A percentile compares a stretch with the other conserved stretches of the same genome.
Evolutionary conservation across 1,284 basidiomycete genomes (phyloP).

Genomic region (Naganishia sp.): DNA sequence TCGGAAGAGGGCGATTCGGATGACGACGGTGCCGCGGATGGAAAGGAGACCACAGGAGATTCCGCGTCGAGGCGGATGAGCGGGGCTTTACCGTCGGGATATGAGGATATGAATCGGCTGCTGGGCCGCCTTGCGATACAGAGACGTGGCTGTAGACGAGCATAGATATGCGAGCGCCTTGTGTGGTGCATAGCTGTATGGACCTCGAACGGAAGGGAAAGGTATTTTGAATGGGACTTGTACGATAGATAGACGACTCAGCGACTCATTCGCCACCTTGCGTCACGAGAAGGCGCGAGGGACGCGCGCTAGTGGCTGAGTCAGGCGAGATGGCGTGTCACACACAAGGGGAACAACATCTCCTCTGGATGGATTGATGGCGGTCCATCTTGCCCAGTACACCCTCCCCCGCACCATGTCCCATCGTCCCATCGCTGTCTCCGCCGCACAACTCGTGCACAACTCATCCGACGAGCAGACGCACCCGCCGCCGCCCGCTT

Average conservation of each 20-base stretch:
- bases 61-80: not conserved
- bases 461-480: slow-evolving; percentile 1
- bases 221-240: not conserved
- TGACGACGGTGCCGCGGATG: not conserved
- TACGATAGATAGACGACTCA: no score
- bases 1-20: not conserved
- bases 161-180: not conserved
- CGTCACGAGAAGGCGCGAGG: no score
- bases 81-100: not conserved
- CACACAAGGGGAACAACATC: not conserved
- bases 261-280: not conserved
- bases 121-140: slow-evolving; percentile 11
- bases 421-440: not conserved
- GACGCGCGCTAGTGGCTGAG: no score
- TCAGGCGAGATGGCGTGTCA: not conserved
- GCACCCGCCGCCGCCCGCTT: slow-evolving; percentile 12
- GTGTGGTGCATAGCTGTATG: no score
- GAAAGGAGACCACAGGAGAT: not conserved
- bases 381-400: not conserved
- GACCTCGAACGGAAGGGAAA: no score
- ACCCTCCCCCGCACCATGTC: not conserved
- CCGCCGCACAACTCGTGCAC: not conserved
- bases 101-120: slow-evolving; percentile 22
- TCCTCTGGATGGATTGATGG: not conserved
- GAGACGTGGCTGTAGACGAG: slow-evolving; percentile 2